Evolutionary conservation across 1,284 basidiomycete genomes (phyloP).

Genomic region (Ganoderma boninense): DNA sequence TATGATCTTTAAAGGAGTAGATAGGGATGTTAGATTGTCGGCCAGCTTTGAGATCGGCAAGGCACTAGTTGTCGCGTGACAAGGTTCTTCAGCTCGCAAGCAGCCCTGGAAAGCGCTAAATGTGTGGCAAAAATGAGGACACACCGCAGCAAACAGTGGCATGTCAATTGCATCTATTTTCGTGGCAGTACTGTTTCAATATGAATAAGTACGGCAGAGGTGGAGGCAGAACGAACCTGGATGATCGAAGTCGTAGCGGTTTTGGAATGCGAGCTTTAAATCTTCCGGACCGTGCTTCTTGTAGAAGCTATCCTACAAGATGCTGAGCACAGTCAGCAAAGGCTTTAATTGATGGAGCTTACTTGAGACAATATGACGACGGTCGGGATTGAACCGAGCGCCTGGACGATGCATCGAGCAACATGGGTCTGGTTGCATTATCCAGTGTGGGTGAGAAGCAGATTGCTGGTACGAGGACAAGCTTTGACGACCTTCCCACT

Average conservation of each 20-base stretch:
- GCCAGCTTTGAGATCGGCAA: constrained; percentile 86
- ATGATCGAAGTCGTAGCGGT: constrained; percentile 91
- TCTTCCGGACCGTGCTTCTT: constrained; percentile 83
- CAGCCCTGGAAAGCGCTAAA: background rate
- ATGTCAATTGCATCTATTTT: constrained; percentile 84
- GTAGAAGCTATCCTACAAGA: constrained; percentile 90
- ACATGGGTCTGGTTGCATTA: constrained; percentile 78
- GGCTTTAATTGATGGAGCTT: constrained; percentile 16
- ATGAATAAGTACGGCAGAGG: too few relatives aligned
- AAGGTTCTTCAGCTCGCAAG: background rate
- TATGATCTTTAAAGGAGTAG: constrained; percentile 94
- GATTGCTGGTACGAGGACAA: constrained; percentile 11
- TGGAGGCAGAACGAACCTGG: constrained; percentile 50
- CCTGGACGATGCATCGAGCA: constrained; percentile 86
- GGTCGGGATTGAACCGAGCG: constrained; percentile 85
- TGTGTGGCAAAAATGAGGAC: constrained; percentile 34
- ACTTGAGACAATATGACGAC: constrained; percentile 91
- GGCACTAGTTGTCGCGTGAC: constrained; percentile 60
- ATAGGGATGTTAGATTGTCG: constrained; percentile 88
- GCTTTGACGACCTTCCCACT: constrained; percentile 82
- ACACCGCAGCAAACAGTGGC: constrained; percentile 82
- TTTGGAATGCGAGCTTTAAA: constrained; percentile 83
- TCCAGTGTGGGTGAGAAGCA: constrained; percentile 21
- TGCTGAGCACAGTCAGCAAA: background rate
- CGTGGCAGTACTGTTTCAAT: background rate